Evolutionary conservation across 129 eudicot species (phyloP).

Genomic region (Heracleum sosnowskyi): DNA sequence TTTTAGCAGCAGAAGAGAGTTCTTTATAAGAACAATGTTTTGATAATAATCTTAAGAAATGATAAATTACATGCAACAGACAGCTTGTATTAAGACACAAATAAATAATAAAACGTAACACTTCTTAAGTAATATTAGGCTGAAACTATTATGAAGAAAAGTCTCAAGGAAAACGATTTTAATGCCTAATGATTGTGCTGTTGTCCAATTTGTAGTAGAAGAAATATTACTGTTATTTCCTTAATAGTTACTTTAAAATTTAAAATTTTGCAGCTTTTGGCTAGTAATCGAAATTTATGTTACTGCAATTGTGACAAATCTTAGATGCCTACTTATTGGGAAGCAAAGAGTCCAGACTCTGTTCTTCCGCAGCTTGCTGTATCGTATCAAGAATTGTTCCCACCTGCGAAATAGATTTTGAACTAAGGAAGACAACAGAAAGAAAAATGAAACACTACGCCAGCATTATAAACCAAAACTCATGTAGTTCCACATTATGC

Average conservation of each 20-base stretch:
- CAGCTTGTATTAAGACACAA: neutral
- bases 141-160: neutral
- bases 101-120: too few relatives aligned
- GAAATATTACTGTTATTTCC: neutral
- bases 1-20: too few relatives aligned
- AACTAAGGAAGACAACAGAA: neutral
- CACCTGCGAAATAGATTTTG: conserved; percentile 21
- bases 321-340: conserved; percentile 25
- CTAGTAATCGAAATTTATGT: neutral
- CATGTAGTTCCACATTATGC: neutral
- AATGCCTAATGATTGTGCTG: neutral
- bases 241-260: neutral
- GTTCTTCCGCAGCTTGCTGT: conserved; percentile 41
- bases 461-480: neutral
- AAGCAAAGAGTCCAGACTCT: conserved; percentile 28
- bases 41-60: too few relatives aligned
- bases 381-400: conserved; percentile 37
- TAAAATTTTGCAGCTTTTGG: neutral
- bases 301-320: neutral
- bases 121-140: neutral
- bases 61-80: neutral
- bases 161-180: neutral
- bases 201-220: neutral
- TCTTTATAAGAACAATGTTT: neutral
- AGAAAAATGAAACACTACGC: neutral